Evolutionary conservation across 768 basidiomycete species (phyloP), one percentile per base, ranked within the genome.

Genomic region (Boletus sensibilis): DNA sequence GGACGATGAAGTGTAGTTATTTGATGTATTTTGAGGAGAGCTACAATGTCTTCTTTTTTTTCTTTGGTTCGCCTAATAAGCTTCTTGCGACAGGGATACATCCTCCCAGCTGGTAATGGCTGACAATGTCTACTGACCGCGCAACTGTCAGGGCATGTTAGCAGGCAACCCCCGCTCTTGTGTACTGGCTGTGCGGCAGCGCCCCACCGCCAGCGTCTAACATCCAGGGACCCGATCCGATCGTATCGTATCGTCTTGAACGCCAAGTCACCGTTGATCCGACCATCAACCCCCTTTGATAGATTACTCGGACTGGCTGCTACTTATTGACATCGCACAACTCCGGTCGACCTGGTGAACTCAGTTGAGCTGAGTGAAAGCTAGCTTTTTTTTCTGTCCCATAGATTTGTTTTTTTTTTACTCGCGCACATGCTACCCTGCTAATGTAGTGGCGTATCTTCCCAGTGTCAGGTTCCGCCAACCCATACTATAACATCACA

Each of bases 1-100:
- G 35, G 76, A 77, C 50, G 76, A 78, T n/a, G 75, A 74, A 33
- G 21, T 50, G 52, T 70, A 68, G 61, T 7, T 61, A 51, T 55
- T 20, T 34, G 38, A 50, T 67, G 44, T 56, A 57, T 42, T 40
- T 25, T 6, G 42, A 44, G 46, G 44, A 44, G 50, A 60, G 53
- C 39, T 57, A 8, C 20, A 4, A 45, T 50, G n/a, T 48, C 23
- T 53, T 39, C 42, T 29, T 13, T 33, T 34, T 38, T 31, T 50
- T 47, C 13, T 9, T 37, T 52, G 31, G 47, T 34, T 52, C 2
- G 46, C 38, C 54, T 56, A 21, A 57, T 65, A 16, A 33, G 45
- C 11, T 52, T 50, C n/a, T 47, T 54, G 56, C 37, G 14, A 55
- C 52, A 60, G 61, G 42, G 23, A 54, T 40, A 11, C 2, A 33